These are phyloP conservation scores for Noccaea bulbosa DNA, from an alignment of 345 rosid genomes.

Conservation along the genomic window DNA sequence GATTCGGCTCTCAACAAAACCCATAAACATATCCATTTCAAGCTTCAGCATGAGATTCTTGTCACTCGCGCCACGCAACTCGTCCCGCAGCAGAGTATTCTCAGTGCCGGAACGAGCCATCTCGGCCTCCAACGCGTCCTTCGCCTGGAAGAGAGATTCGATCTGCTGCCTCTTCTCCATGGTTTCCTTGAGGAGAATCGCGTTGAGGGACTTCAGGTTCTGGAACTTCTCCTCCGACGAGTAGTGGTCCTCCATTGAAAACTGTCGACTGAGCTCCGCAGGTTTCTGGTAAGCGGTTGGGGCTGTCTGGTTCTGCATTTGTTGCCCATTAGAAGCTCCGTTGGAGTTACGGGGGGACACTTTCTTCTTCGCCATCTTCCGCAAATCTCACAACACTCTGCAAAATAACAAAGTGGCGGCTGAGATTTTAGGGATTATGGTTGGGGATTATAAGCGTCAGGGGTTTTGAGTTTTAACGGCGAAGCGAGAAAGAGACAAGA, in stretches of 20 bases:
- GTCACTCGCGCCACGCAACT: constrained; percentile 48
- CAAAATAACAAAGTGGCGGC: constrained; percentile 30
- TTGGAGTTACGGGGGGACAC: constrained; percentile 37
- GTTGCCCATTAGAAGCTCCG: constrained; percentile 31
- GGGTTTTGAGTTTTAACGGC: constrained; percentile 32
- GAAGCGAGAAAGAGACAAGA: constrained; percentile 20
- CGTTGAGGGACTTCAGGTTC: constrained; percentile 63
- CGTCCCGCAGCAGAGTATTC: constrained; percentile 43
- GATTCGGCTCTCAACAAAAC: constrained; percentile 52
- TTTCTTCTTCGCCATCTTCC: constrained; percentile 44
- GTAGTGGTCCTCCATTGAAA: constrained; percentile 49
- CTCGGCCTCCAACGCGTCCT: constrained; percentile 56
- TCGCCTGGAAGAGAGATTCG: constrained; percentile 55
- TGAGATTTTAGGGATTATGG: constrained; percentile 27
- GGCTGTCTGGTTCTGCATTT: constrained; percentile 4
- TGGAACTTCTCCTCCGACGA: constrained; percentile 56
- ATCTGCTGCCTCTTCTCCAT: constrained; percentile 61
- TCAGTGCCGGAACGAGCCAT: constrained; percentile 43
- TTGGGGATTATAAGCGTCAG: constrained; percentile 10
- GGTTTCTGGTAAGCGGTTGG: constrained; percentile 29
- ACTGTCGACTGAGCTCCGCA: constrained; percentile 27
- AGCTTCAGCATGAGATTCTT: constrained; percentile 53
- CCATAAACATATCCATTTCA: constrained; percentile 52
- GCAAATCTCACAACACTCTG: not conserved
- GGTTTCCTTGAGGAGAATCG: constrained; percentile 64